Evolutionary conservation across 495 filamentous ascomycete species (phyloP).

Genomic region (Collariella sp.): DNA sequence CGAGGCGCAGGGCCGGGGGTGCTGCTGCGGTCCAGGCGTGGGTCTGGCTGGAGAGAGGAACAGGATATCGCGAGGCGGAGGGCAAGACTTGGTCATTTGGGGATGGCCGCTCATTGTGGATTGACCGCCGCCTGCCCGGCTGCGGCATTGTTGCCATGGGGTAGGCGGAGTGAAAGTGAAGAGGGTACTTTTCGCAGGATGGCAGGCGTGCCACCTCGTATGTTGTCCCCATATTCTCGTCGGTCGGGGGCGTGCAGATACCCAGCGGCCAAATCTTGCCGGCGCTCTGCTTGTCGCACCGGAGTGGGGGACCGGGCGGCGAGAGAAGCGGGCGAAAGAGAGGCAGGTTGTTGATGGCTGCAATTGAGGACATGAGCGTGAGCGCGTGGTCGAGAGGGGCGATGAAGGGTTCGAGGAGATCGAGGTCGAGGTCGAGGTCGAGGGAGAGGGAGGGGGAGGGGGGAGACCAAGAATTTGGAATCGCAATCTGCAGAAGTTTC

Average conservation of each 20-base stretch:
- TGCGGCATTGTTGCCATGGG: slow-evolving; percentile 18
- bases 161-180: slow-evolving; percentile 28
- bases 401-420: not conserved
- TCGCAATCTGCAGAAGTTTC: too few species aligned
- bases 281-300: not conserved
- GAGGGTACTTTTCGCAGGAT: slow-evolving; percentile 32
- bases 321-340: slow-evolving; percentile 7
- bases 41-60: not conserved
- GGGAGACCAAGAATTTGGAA: too few species aligned
- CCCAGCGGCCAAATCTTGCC: slow-evolving; percentile 15
- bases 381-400: not conserved
- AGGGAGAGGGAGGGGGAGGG: too few species aligned
- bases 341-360: not conserved
- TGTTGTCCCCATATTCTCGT: slow-evolving; percentile 40
- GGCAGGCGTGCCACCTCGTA: slow-evolving; percentile 37
- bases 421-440: too few species aligned
- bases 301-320: slow-evolving; percentile 1
- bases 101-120: slow-evolving; percentile 22
- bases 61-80: slow-evolving; percentile 15
- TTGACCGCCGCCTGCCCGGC: slow-evolving; percentile 18
- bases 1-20: not conserved
- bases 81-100: slow-evolving; percentile 25
- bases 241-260: slow-evolving; percentile 43
- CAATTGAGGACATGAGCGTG: slow-evolving; percentile 20
- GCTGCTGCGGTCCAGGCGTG: not conserved